phyloP scores from a whole-genome alignment of 1,284 basidiomycete genomes.

The Cutaneotrichosporon cyanovorans region DNA sequence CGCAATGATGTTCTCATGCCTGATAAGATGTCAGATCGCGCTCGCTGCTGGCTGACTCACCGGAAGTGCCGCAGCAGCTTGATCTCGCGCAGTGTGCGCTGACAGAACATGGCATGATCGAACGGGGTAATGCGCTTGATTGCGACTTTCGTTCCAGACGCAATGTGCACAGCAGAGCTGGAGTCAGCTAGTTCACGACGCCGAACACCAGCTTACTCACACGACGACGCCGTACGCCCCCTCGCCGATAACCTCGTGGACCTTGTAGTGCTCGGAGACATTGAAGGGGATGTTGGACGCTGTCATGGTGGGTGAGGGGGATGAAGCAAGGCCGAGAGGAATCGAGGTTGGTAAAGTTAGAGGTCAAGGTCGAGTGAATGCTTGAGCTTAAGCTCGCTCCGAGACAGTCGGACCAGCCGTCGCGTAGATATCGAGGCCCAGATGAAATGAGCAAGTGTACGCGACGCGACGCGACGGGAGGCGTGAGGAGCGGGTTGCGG shows the following conservation, averaged over 20 bases:
- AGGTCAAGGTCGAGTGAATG: background rate
- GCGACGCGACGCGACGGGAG: too few species aligned
- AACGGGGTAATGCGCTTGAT: slow-evolving; percentile 91
- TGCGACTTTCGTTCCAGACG: slow-evolving; percentile 71
- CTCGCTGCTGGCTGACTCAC: slow-evolving; percentile 14
- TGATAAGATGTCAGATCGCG: slow-evolving; percentile 9
- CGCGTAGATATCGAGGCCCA: too few species aligned
- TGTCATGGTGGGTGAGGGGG: slow-evolving; percentile 8
- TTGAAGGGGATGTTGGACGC: slow-evolving; percentile 28
- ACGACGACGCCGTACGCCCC: slow-evolving; percentile 74
- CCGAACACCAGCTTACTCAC: slow-evolving; percentile 34
- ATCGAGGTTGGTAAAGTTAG: background rate
- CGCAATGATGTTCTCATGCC: slow-evolving; percentile 69
- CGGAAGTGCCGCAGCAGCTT: slow-evolving; percentile 82
- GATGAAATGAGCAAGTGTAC: too few species aligned
- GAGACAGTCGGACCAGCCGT: too few species aligned
- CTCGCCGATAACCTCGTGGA: slow-evolving; percentile 84
- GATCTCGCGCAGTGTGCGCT: slow-evolving; percentile 76
- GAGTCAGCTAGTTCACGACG: background rate
- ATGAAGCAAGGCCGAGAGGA: background rate
- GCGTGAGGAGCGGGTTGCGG: too few species aligned
- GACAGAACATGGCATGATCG: slow-evolving; percentile 86
- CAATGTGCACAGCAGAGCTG: slow-evolving; percentile 70
- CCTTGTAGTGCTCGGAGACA: slow-evolving; percentile 62
- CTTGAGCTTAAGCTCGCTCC: too few species aligned